Conservation (phyloP, 495 filamentous ascomycete genomes). For the Cudoniella acicularis region DNA sequence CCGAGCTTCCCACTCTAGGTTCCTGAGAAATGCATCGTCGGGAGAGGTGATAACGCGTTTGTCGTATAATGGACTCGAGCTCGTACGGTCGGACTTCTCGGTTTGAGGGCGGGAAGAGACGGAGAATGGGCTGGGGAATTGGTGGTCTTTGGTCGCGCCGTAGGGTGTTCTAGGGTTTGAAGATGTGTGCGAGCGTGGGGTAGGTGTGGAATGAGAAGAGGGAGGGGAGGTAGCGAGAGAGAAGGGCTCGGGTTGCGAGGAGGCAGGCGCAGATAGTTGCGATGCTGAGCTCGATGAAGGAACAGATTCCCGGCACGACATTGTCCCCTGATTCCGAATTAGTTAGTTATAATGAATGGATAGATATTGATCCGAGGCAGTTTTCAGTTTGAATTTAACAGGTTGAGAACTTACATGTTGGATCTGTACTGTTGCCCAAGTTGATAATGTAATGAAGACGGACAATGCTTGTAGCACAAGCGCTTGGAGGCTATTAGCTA, state of each 20-base stretch:
- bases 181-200: too few relatives aligned
- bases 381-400: background rate
- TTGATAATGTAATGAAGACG: background rate
- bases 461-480: background rate
- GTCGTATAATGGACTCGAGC: background rate
- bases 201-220: background rate
- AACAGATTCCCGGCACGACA: background rate
- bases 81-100: background rate
- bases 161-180: background rate
- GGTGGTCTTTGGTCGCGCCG: background rate
- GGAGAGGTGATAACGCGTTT: background rate
- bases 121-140: too few relatives aligned
- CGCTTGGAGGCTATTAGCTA: background rate
- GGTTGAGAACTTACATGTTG: background rate
- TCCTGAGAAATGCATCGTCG: background rate
- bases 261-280: conserved; percentile 9
- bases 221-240: background rate
- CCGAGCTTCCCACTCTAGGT: background rate
- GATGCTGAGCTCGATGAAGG: background rate
- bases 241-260: background rate
- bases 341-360: background rate
- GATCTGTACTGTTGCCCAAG: conserved; percentile 3
- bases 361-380: background rate
- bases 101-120: background rate
- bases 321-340: background rate